Base-by-base conservation (phyloP, 129 eudicot species). In the Tanacetum coccineum region DNA sequence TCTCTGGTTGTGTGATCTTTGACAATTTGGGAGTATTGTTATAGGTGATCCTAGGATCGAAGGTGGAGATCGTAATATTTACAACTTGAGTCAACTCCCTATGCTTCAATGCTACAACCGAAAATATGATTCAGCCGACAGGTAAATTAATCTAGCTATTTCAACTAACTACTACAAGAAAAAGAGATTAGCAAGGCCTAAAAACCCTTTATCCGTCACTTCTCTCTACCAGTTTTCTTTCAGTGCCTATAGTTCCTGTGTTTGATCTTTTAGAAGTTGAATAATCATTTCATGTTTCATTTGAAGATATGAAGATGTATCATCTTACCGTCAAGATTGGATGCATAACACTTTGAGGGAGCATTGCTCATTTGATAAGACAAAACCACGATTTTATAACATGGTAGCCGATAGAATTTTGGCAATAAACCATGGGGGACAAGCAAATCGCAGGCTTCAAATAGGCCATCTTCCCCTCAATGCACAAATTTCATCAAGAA, bases 81-180 rank as follows among this genome's bases (percentile, higher is more conserved):
- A 68, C 81, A 84, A 87, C 65, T 79, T 84, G 20, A 90, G 95
- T 71, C 95, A 85, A 72, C 83, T 87, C 13, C 92, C 91, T 36
- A 81, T 84, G 87, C 87, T 87, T 65, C 87, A 83, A 76, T 80
- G 87, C 82, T 83, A 80, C 64, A 83, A 78, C 71, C 91, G 73
- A 71, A 70, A 80, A 53, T 71, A 54, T 7, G 75, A 72, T 66
- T 69, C 80, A 25, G 63, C 68, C 36, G 66, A 78, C 15, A 84
- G 87, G 90, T 87, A 87, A 10, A 19, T n/a, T n/a, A n/a, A 53
- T 62, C 40, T 30, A 5, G 39, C 39, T 55, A 63, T 64, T 50
- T 15, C 19, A 25, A 40, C 47, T 63, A 2, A 26, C 55, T 36
- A n/a, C 50, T 21, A 66, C 20, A 26, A 49, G 20, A 28, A 62